A percentile compares a stretch with the other conserved stretches of the same genome.
Conservation (phyloP, 371 early-diverging fungal species). For the Haplosporangium sp. region DNA sequence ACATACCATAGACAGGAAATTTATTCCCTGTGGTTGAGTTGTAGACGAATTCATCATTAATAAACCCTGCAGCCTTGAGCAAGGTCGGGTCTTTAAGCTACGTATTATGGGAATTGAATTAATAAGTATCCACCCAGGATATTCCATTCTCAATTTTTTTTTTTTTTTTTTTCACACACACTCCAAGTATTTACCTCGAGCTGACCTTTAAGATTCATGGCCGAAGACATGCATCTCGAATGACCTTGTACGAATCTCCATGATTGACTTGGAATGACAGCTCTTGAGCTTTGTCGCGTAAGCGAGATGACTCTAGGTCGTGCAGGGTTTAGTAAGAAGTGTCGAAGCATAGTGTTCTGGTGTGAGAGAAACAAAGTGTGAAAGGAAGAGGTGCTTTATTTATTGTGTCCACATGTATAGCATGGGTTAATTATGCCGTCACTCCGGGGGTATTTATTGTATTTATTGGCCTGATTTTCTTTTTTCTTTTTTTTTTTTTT, state of each 20-base stretch:
- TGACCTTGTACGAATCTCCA: neutral
- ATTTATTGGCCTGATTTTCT: neutral
- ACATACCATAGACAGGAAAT: slow-evolving; percentile 38
- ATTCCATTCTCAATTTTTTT: neutral
- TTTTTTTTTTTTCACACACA: neutral
- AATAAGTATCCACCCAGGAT: no score
- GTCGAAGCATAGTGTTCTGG: slow-evolving; percentile 7
- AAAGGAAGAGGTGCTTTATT: neutral
- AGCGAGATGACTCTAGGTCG: neutral
- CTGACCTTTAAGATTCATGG: slow-evolving; percentile 8
- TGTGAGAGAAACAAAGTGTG: neutral
- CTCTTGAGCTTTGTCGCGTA: neutral
- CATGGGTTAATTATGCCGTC: neutral
- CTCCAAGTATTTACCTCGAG: slow-evolving; percentile 7
- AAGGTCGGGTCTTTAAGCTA: slow-evolving; percentile 42
- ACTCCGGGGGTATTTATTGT: neutral
- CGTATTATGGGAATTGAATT: neutral
- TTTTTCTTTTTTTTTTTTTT: neutral
- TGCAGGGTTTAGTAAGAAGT: neutral
- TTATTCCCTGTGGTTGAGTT: slow-evolving; percentile 13
- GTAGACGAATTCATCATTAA: slow-evolving; percentile 23
- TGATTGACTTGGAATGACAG: neutral
- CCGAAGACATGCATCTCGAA: slow-evolving; percentile 20
- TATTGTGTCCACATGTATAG: neutral
- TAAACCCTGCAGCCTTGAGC: slow-evolving; percentile 21